A percentile compares a stretch with the other conserved stretches of the same genome.
These are phyloP conservation scores for Aspergillus proliferans DNA, from an alignment of 2,329 filamentous ascomycete genomes.

Conservation along the genomic window DNA sequence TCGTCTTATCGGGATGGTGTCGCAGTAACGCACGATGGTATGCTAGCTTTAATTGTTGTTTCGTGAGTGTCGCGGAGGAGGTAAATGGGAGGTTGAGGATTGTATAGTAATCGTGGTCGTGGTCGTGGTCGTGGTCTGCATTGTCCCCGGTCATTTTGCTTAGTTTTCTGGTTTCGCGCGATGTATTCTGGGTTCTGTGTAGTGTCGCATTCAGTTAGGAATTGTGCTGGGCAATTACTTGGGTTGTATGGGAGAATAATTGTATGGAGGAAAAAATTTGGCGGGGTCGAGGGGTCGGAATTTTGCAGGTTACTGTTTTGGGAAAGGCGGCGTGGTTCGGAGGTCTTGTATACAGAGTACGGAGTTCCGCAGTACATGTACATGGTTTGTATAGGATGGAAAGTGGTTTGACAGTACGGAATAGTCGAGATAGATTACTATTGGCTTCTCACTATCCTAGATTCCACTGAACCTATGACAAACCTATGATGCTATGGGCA, in stretches of 20 bases:
- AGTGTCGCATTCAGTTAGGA: no score
- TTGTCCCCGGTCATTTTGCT: constrained; percentile 13
- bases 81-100: constrained; percentile 34
- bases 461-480: no score
- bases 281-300: neutral
- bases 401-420: no score
- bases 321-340: neutral
- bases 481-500: no score
- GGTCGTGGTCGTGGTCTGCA: constrained; percentile 11
- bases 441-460: no score
- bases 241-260: no score
- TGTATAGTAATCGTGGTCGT: constrained; percentile 29
- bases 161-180: neutral
- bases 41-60: constrained; percentile 46
- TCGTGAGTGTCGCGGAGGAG: constrained; percentile 20
- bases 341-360: neutral
- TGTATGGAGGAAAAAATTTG: neutral
- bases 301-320: neutral
- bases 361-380: no score
- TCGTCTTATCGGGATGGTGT: constrained; percentile 54
- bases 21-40: constrained; percentile 53
- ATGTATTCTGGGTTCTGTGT: no score
- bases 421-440: no score
- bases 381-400: no score
- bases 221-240: no score